These are phyloP conservation scores for Ophiostoma montium DNA, from an alignment of 2,329 filamentous ascomycete species.

Conservation along the genomic window DNA sequence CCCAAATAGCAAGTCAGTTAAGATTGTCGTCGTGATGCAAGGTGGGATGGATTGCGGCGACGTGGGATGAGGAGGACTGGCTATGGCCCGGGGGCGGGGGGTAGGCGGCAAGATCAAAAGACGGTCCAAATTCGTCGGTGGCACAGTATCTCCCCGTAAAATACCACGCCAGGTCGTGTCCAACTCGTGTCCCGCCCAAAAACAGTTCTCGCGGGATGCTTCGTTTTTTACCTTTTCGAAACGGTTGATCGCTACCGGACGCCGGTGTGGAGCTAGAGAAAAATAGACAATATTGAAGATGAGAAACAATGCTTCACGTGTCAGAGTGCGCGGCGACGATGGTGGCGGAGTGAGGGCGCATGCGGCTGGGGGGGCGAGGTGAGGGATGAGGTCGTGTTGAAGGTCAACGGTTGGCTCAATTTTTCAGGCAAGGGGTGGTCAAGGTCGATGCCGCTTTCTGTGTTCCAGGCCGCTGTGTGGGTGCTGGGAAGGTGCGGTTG, in stretches of 20 bases:
- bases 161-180: too few relatives aligned
- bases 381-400: background rate
- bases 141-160: too few relatives aligned
- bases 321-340: background rate
- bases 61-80: background rate
- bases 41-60: background rate
- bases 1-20: too few relatives aligned
- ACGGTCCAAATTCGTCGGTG: too few relatives aligned
- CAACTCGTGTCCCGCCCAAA: too few relatives aligned
- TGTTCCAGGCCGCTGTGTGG: background rate
- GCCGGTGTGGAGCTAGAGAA: too few relatives aligned
- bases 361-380: background rate
- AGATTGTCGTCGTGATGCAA: background rate
- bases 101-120: too few relatives aligned
- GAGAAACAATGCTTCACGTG: background rate
- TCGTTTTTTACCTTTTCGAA: too few relatives aligned
- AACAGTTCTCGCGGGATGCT: too few relatives aligned
- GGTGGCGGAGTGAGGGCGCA: background rate
- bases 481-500: background rate
- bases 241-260: too few relatives aligned
- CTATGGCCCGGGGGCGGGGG: too few relatives aligned
- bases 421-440: slow-evolving; percentile 7
- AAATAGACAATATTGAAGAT: too few relatives aligned
- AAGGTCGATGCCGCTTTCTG: slow-evolving; percentile 5
- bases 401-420: slow-evolving; percentile 6